Evolutionary conservation across 139 green algal species (phyloP).

Genomic region (Coccomyxa sp.): DNA sequence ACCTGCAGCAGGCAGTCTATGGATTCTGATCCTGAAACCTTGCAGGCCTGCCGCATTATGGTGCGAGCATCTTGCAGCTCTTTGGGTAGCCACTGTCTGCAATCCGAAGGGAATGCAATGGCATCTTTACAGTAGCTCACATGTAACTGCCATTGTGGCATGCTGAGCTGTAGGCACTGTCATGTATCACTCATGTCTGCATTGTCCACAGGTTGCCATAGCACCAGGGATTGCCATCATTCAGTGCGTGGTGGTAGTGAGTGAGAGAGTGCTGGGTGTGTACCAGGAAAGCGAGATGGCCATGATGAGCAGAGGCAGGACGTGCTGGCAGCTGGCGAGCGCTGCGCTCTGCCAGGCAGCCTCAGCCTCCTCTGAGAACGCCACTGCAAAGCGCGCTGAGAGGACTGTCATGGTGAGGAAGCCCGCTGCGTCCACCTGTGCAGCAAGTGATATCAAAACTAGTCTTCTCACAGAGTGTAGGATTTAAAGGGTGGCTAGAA

Average conservation of each 20-base stretch:
- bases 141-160: background rate
- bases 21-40: background rate
- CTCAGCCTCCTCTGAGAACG: background rate
- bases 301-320: background rate
- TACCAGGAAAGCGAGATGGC: background rate
- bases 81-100: background rate
- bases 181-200: too few species aligned
- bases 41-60: background rate
- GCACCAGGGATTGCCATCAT: too few species aligned
- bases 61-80: background rate
- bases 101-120: background rate
- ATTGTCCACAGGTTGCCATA: too few species aligned
- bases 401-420: background rate
- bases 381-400: background rate
- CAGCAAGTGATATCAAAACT: background rate
- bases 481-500: background rate
- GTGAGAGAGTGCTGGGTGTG: background rate
- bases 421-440: background rate
- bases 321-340: background rate
- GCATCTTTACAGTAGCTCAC: background rate
- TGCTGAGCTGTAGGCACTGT: background rate
- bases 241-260: background rate
- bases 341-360: background rate
- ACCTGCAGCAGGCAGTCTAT: background rate
- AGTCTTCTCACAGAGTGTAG: background rate